phyloP scores from a whole-genome alignment of 1,139 yeast species.

The Dujonia santamariae region DNA sequence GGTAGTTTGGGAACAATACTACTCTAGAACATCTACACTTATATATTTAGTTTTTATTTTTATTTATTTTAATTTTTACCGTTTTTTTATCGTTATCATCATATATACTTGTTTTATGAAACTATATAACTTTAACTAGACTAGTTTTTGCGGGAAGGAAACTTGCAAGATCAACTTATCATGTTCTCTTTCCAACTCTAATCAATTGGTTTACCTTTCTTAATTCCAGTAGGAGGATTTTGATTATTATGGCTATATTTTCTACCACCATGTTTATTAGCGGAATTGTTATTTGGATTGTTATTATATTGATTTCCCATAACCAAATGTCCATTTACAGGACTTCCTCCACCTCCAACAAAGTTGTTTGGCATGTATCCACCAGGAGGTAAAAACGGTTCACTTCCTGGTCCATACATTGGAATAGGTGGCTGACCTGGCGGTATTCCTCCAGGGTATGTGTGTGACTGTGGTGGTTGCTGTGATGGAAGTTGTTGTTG shows the following conservation, averaged over 20 bases:
- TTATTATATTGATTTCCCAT: conserved; percentile 13
- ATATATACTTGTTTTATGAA: too few species aligned
- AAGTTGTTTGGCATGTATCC: conserved; percentile 33
- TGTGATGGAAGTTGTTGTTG: conserved; percentile 40
- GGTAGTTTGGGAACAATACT: too few species aligned
- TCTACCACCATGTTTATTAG: conserved; percentile 7
- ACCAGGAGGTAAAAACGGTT: conserved; percentile 36
- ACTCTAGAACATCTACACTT: too few species aligned
- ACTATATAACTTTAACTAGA: too few species aligned
- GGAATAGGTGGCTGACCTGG: conserved; percentile 36
- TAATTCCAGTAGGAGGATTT: conserved; percentile 4
- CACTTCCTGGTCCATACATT: conserved; percentile 31
- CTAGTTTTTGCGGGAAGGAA: too few species aligned
- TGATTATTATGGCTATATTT: conserved; percentile 6
- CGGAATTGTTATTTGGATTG: conserved; percentile 1
- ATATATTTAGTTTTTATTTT: too few species aligned
- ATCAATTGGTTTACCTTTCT: conserved; percentile 7
- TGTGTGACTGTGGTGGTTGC: too few species aligned
- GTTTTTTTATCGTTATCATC: too few species aligned
- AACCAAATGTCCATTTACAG: conserved; percentile 25
- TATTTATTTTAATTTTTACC: too few species aligned
- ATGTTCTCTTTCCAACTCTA: too few species aligned
- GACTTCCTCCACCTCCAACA: conserved; percentile 26
- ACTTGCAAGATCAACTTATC: too few species aligned
- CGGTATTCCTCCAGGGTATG: conserved; percentile 25